Evolutionary conservation across 768 basidiomycete species (phyloP).

Genomic region (Mycena chlorophos): DNA sequence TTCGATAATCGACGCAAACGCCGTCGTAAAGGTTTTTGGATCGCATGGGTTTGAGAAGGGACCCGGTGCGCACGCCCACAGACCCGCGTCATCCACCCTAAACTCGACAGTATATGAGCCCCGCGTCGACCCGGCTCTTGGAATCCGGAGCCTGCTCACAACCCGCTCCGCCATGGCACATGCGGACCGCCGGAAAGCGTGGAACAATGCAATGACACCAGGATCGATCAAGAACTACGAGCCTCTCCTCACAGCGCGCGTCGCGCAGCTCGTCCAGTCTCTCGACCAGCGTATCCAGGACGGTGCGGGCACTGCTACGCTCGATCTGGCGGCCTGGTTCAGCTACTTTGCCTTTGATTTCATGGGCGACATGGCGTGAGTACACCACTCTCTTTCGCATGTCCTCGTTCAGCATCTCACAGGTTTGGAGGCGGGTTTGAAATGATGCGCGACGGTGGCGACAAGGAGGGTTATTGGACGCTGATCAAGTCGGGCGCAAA

Average conservation of each 20-base stretch:
- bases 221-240: background rate
- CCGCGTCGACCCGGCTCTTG: background rate
- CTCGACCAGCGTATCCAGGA: background rate
- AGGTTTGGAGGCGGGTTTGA: background rate
- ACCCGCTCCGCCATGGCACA: background rate
- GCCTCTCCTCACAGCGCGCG: background rate
- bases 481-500: background rate
- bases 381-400: background rate
- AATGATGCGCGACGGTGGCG: background rate
- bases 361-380: background rate
- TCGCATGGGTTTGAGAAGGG: background rate
- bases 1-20: background rate
- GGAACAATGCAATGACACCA: background rate
- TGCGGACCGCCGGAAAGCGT: background rate
- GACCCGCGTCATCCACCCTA: too few species aligned
- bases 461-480: background rate
- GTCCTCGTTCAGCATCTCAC: background rate
- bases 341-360: background rate
- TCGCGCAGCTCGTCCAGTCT: background rate
- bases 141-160: background rate
- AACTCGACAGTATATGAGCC: background rate
- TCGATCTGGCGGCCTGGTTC: background rate
- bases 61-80: background rate
- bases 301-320: background rate
- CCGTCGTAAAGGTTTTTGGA: background rate